Conservation (phyloP, 192 early-diverging fungal genomes). For the Coemansia sp. region DNA sequence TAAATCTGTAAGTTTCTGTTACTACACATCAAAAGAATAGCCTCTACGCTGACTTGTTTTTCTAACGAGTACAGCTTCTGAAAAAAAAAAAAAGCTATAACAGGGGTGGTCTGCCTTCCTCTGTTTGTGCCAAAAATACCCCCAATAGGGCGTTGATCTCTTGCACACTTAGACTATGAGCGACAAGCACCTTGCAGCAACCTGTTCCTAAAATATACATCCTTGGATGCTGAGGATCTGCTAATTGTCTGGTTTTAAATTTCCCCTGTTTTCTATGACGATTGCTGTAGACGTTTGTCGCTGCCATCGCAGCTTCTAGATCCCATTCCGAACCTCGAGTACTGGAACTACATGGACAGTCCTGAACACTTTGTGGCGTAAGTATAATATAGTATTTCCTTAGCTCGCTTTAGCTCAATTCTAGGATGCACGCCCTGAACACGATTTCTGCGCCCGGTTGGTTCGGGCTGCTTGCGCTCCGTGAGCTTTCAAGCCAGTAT, state of each 20-base stretch:
- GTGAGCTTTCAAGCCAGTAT: neutral
- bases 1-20: slow-evolving; percentile 49
- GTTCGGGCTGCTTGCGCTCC: neutral
- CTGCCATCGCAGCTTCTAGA: slow-evolving; percentile 70
- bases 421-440: neutral
- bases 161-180: slow-evolving; percentile 1
- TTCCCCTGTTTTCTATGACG: neutral
- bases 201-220: slow-evolving; percentile 10
- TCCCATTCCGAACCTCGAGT: slow-evolving; percentile 72
- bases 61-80: neutral
- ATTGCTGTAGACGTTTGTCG: slow-evolving; percentile 59
- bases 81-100: neutral
- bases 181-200: slow-evolving; percentile 9
- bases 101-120: neutral
- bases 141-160: neutral
- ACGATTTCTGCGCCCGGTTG: neutral
- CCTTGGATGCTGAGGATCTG: neutral
- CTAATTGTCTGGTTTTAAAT: neutral
- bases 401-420: neutral
- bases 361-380: slow-evolving; percentile 66
- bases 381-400: slow-evolving; percentile 14
- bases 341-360: slow-evolving; percentile 76
- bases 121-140: neutral
- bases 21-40: neutral
- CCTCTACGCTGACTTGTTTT: neutral